Percentiles rank a stretch among this genome's conserved stretches.
These are phyloP conservation scores for Coemansia reversa DNA, from an alignment of 192 early-diverging fungal species.

Conservation along the genomic window DNA sequence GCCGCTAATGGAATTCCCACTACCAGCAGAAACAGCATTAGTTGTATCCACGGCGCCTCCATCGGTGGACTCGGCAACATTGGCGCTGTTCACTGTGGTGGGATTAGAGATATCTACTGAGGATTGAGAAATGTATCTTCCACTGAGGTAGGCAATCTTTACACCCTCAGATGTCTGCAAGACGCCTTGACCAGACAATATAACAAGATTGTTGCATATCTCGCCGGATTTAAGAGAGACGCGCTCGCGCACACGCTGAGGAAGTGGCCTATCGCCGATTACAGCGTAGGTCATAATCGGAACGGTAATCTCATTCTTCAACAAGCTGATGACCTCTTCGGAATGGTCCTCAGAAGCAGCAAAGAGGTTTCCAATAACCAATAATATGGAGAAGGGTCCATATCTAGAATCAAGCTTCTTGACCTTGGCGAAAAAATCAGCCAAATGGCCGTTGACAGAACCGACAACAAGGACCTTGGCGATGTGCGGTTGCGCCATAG, in stretches of 20 bases:
- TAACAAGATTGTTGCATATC: constrained; percentile 72
- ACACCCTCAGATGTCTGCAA: constrained; percentile 51
- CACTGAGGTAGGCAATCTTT: constrained; percentile 50
- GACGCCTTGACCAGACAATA: constrained; percentile 60
- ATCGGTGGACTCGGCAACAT: not conserved
- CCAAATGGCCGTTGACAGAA: constrained; percentile 69
- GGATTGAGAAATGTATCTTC: constrained; percentile 20
- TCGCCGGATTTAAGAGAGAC: constrained; percentile 64
- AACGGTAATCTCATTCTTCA: constrained; percentile 60
- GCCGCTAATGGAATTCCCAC: not conserved
- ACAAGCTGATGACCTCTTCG: constrained; percentile 55
- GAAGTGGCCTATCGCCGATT: constrained; percentile 63
- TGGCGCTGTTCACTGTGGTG: not conserved
- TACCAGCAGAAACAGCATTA: not conserved
- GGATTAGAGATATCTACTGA: not conserved
- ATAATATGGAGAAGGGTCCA: constrained; percentile 82
- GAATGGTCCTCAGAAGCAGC: constrained; percentile 40
- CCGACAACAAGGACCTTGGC: constrained; percentile 65
- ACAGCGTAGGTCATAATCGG: constrained; percentile 77
- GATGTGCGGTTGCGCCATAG: not conserved
- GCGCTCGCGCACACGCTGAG: constrained; percentile 55
- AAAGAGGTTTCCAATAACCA: constrained; percentile 85
- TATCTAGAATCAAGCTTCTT: constrained; percentile 74
- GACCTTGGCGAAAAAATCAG: constrained; percentile 69
- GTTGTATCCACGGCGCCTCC: not conserved